Base-by-base conservation (phyloP, 2,329 filamentous ascomycete genomes). In the Sclerotinia sclerotiorum region DNA sequence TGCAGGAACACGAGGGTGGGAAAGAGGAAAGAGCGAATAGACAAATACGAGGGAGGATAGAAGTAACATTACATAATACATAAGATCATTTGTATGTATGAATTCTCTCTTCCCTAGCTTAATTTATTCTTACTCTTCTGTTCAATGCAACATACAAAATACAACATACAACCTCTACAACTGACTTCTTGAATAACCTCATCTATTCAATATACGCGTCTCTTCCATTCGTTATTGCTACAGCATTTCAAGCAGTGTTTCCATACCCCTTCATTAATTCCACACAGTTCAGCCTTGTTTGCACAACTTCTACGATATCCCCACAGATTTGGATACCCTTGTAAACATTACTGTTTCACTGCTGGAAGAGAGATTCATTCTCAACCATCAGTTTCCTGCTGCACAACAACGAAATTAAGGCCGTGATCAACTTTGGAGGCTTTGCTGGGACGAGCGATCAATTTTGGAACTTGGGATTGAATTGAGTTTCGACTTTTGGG, bases 1-100 rank as follows among this genome's bases (percentile, higher is more conserved):
- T 61, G 64, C 44, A 66, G 64, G 64, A 66, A 66, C 64, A 60
- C 54, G 64, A 60, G 44, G 21, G 35, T n/a, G 46, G 21, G 21
- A 32, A 42, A 39, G 48, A 64, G 15, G 15, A 35, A 51, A 21
- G 24, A 58, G 56, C 39, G n/a, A 58, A 42, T 17, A 42, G n/a
- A 13, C 55, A 39, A 27, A 58, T 58, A 58, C 35, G 55, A 58
- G 35, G 11, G 6, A 19, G 19, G 32, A 21, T 6, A 8, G 6
- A 32, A 55, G 52, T 32, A 55, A 32, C 21, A 44, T 42, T 24
- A 44, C 39, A 60, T 60, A 60, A 60, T 24, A 52, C 5, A 39
- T 7, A 32, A 29, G 35, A 61, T 35, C 42, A 24, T 32, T n/a
- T 17, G 57, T n/a, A 21, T 32, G 29, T 10, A n/a, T 39, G 32